These are phyloP conservation scores for Aspergillus hancockii DNA, from an alignment of 495 filamentous ascomycete genomes.

Conservation along the genomic window DNA sequence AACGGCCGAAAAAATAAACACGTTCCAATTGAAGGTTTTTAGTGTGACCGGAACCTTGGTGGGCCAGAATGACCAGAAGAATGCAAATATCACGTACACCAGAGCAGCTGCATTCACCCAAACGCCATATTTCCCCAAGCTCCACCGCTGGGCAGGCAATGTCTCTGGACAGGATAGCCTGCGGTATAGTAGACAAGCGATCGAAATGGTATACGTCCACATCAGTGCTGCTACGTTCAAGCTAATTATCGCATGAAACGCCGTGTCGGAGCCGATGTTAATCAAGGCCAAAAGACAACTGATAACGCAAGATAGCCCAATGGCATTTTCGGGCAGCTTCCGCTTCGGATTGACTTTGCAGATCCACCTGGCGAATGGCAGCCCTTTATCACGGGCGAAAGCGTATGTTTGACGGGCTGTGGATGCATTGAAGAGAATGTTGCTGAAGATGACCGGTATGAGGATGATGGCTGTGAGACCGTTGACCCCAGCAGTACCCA, in stretches of 20 bases:
- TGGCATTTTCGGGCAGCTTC: conserved; percentile 32
- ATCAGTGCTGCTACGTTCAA: conserved; percentile 43
- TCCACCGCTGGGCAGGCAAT: conserved; percentile 42
- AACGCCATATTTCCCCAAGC: conserved; percentile 35
- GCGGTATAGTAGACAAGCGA: conserved; percentile 37
- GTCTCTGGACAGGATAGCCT: conserved; percentile 33
- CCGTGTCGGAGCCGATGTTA: conserved; percentile 51
- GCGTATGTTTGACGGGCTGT: conserved; percentile 24
- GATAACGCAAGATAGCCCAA: conserved; percentile 24
- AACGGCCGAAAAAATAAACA: conserved; percentile 44
- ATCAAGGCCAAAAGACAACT: conserved; percentile 21
- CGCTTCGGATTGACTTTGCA: conserved; percentile 24
- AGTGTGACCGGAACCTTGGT: conserved; percentile 31
- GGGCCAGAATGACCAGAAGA: conserved; percentile 48
- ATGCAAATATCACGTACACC: conserved; percentile 26
- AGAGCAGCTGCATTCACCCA: conserved; percentile 38
- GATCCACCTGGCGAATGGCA: conserved; percentile 49
- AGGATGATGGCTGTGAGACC: conserved; percentile 24
- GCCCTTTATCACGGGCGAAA: conserved; percentile 26
- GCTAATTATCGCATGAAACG: conserved; percentile 57
- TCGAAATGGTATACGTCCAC: conserved; percentile 39
- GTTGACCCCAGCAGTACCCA: conserved; percentile 27
- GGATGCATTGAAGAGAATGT: conserved; percentile 24
- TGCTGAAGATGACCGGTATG: conserved; percentile 25
- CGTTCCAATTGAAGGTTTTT: conserved; percentile 50